Evolutionary conservation across 352 stramenopile species (phyloP).

Genomic region (Pythium dissimile): DNA sequence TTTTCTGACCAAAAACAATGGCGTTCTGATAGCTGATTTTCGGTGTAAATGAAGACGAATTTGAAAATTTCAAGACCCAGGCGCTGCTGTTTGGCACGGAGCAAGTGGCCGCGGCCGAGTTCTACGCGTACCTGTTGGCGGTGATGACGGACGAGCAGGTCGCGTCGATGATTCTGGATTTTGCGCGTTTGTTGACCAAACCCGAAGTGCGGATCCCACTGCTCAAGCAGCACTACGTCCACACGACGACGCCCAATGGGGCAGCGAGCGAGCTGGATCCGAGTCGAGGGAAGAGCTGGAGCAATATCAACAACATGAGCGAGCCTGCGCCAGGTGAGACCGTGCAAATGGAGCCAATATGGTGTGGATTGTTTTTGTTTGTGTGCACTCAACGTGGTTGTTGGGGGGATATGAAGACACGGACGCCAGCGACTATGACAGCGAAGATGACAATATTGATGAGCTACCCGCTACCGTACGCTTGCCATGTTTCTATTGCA

Average conservation of each 20-base stretch:
- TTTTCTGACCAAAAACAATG: background rate
- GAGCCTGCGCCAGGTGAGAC: conserved; percentile 37
- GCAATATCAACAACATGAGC: conserved; percentile 26
- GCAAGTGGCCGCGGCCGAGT: conserved; percentile 54
- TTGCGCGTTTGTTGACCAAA: conserved; percentile 69
- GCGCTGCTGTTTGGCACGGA: conserved; percentile 71
- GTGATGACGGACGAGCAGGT: conserved; percentile 54
- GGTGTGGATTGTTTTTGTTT: too few species aligned
- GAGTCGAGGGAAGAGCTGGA: conserved; percentile 69
- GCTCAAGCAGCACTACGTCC: conserved; percentile 62
- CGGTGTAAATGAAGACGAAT: conserved; percentile 51
- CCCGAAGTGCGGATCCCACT: conserved; percentile 55
- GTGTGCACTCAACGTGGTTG: background rate
- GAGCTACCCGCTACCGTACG: conserved; percentile 68
- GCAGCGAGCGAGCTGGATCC: conserved; percentile 11
- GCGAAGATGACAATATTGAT: conserved; percentile 65
- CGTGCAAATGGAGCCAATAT: background rate
- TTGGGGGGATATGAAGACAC: background rate
- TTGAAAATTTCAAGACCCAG: conserved; percentile 76
- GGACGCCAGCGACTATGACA: conserved; percentile 25
- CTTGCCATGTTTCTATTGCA: too few species aligned
- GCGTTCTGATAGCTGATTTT: conserved; percentile 20
- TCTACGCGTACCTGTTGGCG: conserved; percentile 63
- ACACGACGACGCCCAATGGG: conserved; percentile 27
- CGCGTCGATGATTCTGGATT: conserved; percentile 74